phyloP scores from a whole-genome alignment of 176 grass and related monocot species.

The Thalia dealbata region DNA sequence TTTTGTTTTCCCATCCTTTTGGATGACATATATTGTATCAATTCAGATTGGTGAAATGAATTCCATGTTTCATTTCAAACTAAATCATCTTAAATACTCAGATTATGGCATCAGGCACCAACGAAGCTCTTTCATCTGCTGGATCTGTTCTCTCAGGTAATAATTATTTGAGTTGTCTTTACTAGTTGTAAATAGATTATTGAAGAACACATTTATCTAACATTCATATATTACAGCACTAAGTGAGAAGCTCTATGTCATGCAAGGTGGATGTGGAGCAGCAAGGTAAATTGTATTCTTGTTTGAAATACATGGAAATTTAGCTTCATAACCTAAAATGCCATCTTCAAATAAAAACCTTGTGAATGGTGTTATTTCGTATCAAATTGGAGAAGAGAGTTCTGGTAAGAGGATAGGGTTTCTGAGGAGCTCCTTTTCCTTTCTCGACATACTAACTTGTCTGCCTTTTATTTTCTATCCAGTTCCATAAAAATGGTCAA shows the following conservation, averaged over 20 bases:
- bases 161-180: conserved; percentile 8
- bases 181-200: not conserved
- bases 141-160: conserved; percentile 75
- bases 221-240: conserved; percentile 43
- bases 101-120: conserved; percentile 84
- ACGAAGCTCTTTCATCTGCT: conserved; percentile 55
- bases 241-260: conserved; percentile 94
- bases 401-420: not conserved
- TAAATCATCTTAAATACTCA: conserved; percentile 28
- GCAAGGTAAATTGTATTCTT: conserved; percentile 53
- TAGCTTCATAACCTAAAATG: conserved; percentile 1
- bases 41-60: too few species aligned
- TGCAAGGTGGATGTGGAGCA: conserved; percentile 94
- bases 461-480: conserved; percentile 28
- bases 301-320: conserved; percentile 3
- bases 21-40: too few species aligned
- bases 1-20: too few species aligned
- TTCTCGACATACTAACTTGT: not conserved
- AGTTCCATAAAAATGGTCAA: conserved; percentile 99
- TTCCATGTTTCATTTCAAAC: too few species aligned
- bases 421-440: not conserved
- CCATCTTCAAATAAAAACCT: not conserved
- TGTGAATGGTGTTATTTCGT: not conserved
- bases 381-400: not conserved
- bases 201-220: not conserved